phyloP scores from a whole-genome alignment of 257 asterid genomes.

The Vinca minor region DNA sequence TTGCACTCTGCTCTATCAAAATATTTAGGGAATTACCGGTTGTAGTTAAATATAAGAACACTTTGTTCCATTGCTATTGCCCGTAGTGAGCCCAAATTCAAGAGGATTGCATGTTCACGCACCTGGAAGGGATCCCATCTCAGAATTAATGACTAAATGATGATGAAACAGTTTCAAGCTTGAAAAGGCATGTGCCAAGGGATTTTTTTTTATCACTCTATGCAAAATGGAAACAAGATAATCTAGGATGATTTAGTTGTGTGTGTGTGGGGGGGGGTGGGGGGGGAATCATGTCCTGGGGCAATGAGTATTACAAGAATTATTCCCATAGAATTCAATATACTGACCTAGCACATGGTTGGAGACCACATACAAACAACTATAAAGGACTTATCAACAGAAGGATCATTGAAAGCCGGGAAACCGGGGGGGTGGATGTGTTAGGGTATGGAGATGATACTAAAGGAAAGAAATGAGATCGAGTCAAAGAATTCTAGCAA shows the following conservation, averaged over 20 bases:
- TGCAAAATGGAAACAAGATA: too few species aligned
- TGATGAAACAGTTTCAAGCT: neutral
- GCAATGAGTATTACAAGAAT: neutral
- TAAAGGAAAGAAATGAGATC: neutral
- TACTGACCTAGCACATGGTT: neutral
- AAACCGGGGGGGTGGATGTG: neutral
- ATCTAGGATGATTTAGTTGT: too few species aligned
- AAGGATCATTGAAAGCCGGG: neutral
- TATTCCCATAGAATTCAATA: neutral
- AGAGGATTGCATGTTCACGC: constrained; percentile 81
- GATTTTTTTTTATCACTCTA: too few species aligned
- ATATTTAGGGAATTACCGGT: constrained; percentile 45
- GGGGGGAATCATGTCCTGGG: neutral
- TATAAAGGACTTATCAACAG: neutral
- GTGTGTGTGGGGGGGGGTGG: too few species aligned
- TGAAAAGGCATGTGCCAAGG: too few species aligned
- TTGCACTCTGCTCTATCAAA: neutral
- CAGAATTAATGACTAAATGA: constrained; percentile 4
- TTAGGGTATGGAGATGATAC: neutral
- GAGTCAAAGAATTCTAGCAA: neutral
- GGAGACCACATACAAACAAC: neutral
- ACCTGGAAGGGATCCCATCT: constrained; percentile 38
- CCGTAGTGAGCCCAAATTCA: constrained; percentile 88
- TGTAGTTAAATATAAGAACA: constrained; percentile 85
- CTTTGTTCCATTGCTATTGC: constrained; percentile 87